phyloP scores from a whole-genome alignment of 1,284 basidiomycete species.

The Cutaneotrichosporon mucoides region DNA sequence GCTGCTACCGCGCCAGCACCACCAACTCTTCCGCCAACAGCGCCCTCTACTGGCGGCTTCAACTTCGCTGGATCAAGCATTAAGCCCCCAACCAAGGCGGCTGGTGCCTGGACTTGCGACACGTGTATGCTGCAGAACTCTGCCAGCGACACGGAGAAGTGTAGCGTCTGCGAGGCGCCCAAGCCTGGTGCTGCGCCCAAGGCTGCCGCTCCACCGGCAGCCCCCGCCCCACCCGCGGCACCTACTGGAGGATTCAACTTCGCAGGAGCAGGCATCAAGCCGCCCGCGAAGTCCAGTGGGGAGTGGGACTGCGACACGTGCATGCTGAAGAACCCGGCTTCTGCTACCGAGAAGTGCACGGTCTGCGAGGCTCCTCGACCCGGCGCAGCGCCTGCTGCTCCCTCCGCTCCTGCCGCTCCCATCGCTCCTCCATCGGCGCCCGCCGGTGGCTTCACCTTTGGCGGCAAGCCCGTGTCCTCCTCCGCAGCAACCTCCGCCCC shows the following conservation, averaged over 20 bases:
- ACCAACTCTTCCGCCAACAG: neutral
- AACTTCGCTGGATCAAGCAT: neutral
- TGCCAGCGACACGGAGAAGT: conserved; percentile 52
- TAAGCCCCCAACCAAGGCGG: neutral
- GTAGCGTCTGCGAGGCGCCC: conserved; percentile 55
- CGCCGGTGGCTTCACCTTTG: neutral
- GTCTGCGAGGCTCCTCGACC: conserved; percentile 54
- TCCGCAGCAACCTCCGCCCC: neutral
- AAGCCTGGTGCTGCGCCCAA: conserved; percentile 25
- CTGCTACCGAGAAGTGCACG: conserved; percentile 53
- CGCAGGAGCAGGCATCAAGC: neutral
- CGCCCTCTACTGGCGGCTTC: conserved; percentile 4
- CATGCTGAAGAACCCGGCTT: conserved; percentile 52
- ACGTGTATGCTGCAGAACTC: conserved; percentile 55
- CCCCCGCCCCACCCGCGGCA: conserved; percentile 6
- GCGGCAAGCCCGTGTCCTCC: conserved; percentile 9
- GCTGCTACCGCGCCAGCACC: neutral
- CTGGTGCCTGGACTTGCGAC: conserved; percentile 52
- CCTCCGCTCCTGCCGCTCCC: neutral
- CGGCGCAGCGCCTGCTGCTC: conserved; percentile 6
- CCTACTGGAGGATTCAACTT: conserved; percentile 6
- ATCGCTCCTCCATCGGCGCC: neutral
- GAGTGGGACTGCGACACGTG: conserved; percentile 55
- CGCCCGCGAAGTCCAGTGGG: neutral
- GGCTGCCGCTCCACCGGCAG: neutral